phyloP scores from a whole-genome alignment of 2,329 filamentous ascomycete genomes.

The Aspergillus udagawae region DNA sequence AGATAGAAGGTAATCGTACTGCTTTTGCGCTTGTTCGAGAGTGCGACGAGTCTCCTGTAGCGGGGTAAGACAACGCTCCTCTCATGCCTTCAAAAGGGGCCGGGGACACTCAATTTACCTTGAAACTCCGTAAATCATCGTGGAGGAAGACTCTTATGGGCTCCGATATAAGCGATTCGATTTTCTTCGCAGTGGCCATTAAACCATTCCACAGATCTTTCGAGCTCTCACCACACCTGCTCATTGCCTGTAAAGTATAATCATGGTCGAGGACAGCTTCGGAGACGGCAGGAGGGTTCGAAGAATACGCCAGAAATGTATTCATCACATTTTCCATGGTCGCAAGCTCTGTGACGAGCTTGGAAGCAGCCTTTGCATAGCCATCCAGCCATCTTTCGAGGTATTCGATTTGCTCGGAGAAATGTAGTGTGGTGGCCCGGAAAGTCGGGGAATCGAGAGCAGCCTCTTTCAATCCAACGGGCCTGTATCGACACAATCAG shows the following conservation, averaged over 20 bases:
- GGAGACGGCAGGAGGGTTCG: conserved; percentile 68
- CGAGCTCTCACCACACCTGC: conserved; percentile 77
- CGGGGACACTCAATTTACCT: conserved; percentile 38
- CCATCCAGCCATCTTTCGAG: conserved; percentile 88
- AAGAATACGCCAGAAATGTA: conserved; percentile 68
- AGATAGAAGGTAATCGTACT: conserved; percentile 75
- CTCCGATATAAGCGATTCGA: conserved; percentile 73
- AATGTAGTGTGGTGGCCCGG: conserved; percentile 79
- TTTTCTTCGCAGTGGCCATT: conserved; percentile 68
- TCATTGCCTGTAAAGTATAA: conserved; percentile 84
- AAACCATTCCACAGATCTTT: conserved; percentile 83
- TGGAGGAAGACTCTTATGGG: conserved; percentile 75
- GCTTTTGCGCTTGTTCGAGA: conserved; percentile 76
- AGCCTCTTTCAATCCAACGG: conserved; percentile 88
- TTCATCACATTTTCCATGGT: conserved; percentile 77
- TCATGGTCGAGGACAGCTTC: conserved; percentile 91
- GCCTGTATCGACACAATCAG: conserved; percentile 42
- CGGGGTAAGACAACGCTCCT: conserved; percentile 13
- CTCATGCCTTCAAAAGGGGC: background rate
- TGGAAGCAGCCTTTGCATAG: conserved; percentile 60
- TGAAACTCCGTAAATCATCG: conserved; percentile 78
- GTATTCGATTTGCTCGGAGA: conserved; percentile 84
- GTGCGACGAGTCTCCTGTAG: conserved; percentile 63
- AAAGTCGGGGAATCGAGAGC: conserved; percentile 95
- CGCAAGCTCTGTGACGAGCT: conserved; percentile 62